phyloP scores from a whole-genome alignment of 129 eudicot species.

The Pulicaria dysenterica region DNA sequence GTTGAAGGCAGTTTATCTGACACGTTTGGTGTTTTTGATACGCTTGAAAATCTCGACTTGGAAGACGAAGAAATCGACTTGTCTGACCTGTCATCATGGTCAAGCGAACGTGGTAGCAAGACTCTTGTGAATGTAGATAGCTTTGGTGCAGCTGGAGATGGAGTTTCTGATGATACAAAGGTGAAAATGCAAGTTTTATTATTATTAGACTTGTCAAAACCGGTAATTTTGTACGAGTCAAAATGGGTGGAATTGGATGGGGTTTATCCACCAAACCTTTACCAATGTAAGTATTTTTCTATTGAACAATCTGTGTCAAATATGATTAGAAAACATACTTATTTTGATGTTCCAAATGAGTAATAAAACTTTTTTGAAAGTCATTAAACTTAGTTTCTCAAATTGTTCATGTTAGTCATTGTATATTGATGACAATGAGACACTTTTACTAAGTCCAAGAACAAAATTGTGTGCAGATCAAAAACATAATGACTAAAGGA shows the following conservation, averaged over 20 bases:
- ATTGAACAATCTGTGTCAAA: no score
- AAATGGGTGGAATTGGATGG: background rate
- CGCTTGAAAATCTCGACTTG: constrained; percentile 48
- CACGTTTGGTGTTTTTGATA: constrained; percentile 32
- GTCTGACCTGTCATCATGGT: constrained; percentile 52
- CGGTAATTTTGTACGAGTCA: background rate
- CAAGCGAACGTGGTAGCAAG: constrained; percentile 55
- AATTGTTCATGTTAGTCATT: no score
- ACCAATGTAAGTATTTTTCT: no score
- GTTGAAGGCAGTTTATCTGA: constrained; percentile 44
- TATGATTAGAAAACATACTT: background rate
- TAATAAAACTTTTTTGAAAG: no score
- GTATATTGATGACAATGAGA: no score
- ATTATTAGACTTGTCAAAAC: background rate
- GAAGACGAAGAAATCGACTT: constrained; percentile 56
- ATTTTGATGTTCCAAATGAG: no score
- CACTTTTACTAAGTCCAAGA: no score
- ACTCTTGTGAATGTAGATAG: constrained; percentile 40
- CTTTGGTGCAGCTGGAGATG: constrained; percentile 46
- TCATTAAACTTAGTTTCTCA: no score
- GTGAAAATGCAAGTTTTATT: constrained; percentile 20
- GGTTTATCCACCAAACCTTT: no score
- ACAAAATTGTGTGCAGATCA: no score
- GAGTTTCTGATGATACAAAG: constrained; percentile 45
- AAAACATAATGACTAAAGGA: no score